Percentiles rank a stretch among this genome's conserved stretches.
phyloP scores from a whole-genome alignment of 805 yeast genomes.

The Saccharomyces paradoxus region DNA sequence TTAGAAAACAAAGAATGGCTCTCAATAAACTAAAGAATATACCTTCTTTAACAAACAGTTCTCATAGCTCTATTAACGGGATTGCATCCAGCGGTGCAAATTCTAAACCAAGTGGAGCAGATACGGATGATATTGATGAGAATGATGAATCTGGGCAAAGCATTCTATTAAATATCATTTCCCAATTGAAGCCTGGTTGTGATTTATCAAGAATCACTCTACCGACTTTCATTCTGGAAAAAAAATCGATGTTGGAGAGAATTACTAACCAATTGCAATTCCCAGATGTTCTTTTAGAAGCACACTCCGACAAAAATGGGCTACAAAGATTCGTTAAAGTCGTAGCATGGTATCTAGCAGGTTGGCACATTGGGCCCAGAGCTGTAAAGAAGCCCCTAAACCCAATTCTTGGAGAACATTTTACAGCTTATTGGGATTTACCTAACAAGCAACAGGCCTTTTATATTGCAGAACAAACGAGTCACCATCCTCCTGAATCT shows the following conservation, averaged over 20 bases:
- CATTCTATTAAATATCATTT: conserved; percentile 75
- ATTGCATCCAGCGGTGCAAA: conserved; percentile 12
- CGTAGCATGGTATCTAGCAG: conserved; percentile 83
- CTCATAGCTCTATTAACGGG: conserved; percentile 33
- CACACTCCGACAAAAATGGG: conserved; percentile 52
- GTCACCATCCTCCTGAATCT: conserved; percentile 98
- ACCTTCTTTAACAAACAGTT: conserved; percentile 29
- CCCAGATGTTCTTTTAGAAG: conserved; percentile 66
- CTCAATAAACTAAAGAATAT: background rate
- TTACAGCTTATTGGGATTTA: conserved; percentile 87
- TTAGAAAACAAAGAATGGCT: background rate
- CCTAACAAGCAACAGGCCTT: conserved; percentile 65
- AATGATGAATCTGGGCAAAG: conserved; percentile 85
- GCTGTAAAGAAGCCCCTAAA: conserved; percentile 96
- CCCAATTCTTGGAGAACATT: conserved; percentile 88
- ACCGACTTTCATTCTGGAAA: conserved; percentile 91
- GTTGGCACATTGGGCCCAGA: conserved; percentile 98
- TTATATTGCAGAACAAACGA: conserved; percentile 88
- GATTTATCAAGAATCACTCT: conserved; percentile 85
- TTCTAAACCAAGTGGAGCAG: conserved; percentile 1
- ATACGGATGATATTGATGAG: conserved; percentile 77
- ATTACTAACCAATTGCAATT: conserved; percentile 81
- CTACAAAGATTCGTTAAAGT: conserved; percentile 64
- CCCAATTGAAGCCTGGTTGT: conserved; percentile 87
- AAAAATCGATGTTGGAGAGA: conserved; percentile 93